Percentiles rank a stretch among this genome's conserved stretches.
Evolutionary conservation across 768 basidiomycete genomes (phyloP).

Genomic region (Coprinopsis sp.): DNA sequence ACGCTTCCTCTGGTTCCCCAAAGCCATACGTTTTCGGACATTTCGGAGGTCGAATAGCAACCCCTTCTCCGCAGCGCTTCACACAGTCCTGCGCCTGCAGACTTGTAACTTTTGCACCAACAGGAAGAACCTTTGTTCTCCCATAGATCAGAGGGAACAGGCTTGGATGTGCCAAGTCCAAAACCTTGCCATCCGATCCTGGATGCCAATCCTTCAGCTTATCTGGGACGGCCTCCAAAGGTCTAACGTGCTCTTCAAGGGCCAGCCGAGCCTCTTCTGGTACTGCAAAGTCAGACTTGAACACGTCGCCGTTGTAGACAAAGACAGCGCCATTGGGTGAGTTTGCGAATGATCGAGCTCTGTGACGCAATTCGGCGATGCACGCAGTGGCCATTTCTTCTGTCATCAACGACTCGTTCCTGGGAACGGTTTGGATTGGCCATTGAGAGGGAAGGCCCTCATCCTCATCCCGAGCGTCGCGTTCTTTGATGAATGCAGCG

Average conservation of each 20-base stretch:
- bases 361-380: slow-evolving; percentile 17
- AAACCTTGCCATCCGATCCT: slow-evolving; percentile 34
- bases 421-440: slow-evolving; percentile 15
- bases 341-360: slow-evolving; percentile 8
- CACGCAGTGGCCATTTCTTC: slow-evolving; percentile 15
- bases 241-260: slow-evolving; percentile 18
- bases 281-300: slow-evolving; percentile 28
- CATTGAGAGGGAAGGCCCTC: too few relatives aligned
- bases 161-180: slow-evolving; percentile 43
- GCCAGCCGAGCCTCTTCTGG: slow-evolving; percentile 13
- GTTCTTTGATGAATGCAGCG: too few relatives aligned
- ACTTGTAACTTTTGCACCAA: background rate
- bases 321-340: slow-evolving; percentile 10
- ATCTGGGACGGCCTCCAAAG: slow-evolving; percentile 32
- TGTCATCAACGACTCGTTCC: slow-evolving; percentile 11
- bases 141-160: slow-evolving; percentile 34
- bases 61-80: slow-evolving; percentile 16
- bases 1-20: background rate
- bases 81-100: slow-evolving; percentile 17
- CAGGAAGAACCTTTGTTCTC: slow-evolving; percentile 17
- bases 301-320: slow-evolving; percentile 13
- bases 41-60: slow-evolving; percentile 6
- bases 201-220: slow-evolving; percentile 41
- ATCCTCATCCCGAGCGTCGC: too few relatives aligned
- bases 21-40: too few relatives aligned